Evolutionary conservation across 2,329 filamentous ascomycete genomes (phyloP).

Genomic region (Lachnellula cervina): DNA sequence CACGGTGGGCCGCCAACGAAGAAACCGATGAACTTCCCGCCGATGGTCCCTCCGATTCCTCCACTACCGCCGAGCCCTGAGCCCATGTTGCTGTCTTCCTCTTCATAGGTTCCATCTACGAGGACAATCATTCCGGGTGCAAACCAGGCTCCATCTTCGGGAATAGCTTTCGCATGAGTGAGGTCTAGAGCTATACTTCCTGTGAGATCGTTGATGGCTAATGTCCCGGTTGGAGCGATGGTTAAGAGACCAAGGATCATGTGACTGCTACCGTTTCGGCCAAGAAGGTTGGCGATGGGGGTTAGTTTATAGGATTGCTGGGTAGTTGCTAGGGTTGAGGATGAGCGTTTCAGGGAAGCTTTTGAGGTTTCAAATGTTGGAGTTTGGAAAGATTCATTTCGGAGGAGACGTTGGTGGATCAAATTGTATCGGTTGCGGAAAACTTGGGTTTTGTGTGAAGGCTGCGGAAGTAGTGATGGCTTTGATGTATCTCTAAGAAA

Average conservation of each 20-base stretch:
- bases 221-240: slow-evolving; percentile 71
- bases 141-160: slow-evolving; percentile 86
- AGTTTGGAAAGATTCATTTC: slow-evolving; percentile 89
- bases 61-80: slow-evolving; percentile 69
- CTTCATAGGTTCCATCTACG: slow-evolving; percentile 93
- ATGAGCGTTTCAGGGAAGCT: slow-evolving; percentile 51
- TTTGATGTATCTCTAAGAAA: slow-evolving; percentile 51
- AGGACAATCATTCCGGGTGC: slow-evolving; percentile 93
- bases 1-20: slow-evolving; percentile 89
- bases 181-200: slow-evolving; percentile 85
- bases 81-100: slow-evolving; percentile 70
- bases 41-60: slow-evolving; percentile 84
- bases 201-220: slow-evolving; percentile 81
- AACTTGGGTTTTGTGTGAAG: slow-evolving; percentile 75
- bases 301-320: slow-evolving; percentile 81
- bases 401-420: slow-evolving; percentile 83
- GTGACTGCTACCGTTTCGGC: slow-evolving; percentile 78
- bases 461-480: slow-evolving; percentile 68
- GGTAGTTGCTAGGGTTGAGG: slow-evolving; percentile 46
- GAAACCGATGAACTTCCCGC: slow-evolving; percentile 86
- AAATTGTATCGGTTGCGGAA: slow-evolving; percentile 91
- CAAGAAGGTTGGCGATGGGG: slow-evolving; percentile 69
- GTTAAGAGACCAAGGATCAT: slow-evolving; percentile 81
- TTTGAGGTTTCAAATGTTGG: slow-evolving; percentile 65
- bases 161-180: slow-evolving; percentile 73